Evolutionary conservation across 2,329 filamentous ascomycete species (phyloP).

Genomic region (Monosporascus sp.): DNA sequence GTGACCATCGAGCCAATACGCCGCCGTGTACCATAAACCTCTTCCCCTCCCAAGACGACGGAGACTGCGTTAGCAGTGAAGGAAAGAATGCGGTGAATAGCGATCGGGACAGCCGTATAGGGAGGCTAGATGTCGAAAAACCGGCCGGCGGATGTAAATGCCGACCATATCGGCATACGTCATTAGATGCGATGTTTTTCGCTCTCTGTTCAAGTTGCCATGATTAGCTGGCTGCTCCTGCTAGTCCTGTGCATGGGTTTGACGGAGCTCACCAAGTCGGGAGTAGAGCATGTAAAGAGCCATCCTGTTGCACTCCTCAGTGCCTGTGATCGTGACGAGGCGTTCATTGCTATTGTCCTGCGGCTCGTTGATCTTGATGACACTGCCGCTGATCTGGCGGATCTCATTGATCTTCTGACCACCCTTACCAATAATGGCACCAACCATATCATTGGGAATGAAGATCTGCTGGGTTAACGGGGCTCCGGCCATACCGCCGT

Average conservation of each 20-base stretch:
- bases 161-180: constrained; percentile 11
- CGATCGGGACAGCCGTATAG: constrained; percentile 5
- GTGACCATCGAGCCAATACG: constrained; percentile 19
- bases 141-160: constrained; percentile 8
- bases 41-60: constrained; percentile 8
- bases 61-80: constrained; percentile 9
- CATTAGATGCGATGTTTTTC: constrained; percentile 26
- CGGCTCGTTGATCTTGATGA: constrained; percentile 99
- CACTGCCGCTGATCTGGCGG: constrained; percentile 89
- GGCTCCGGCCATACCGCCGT: constrained; percentile 65
- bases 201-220: constrained; percentile 20
- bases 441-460: constrained; percentile 99
- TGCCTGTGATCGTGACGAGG: constrained; percentile 93
- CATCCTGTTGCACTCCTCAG: constrained; percentile 98
- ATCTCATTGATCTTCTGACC: constrained; percentile 99
- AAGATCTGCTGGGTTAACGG: constrained; percentile 97
- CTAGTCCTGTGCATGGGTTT: constrained; percentile 10
- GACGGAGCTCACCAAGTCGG: constrained; percentile 69
- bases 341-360: constrained; percentile 99
- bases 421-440: constrained; percentile 97
- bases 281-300: constrained; percentile 99
- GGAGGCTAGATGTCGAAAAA: constrained; percentile 4
- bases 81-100: constrained; percentile 12
- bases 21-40: constrained; percentile 19
- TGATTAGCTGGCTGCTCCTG: constrained; percentile 17